phyloP scores from a whole-genome alignment of 169 alveolate genomes.

The Plasmodium vinckei region DNA sequence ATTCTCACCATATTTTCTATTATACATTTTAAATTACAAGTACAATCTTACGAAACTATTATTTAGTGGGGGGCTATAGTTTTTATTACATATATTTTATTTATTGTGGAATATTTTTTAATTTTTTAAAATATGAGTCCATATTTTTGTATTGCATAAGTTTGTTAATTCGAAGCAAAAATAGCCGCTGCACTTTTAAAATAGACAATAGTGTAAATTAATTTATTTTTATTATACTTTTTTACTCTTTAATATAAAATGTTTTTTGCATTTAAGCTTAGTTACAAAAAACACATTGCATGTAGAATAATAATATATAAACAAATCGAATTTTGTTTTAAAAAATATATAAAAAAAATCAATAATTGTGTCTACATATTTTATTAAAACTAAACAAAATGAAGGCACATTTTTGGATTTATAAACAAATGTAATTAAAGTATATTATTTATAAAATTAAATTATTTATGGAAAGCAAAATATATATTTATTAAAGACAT shows the following conservation, averaged over 20 bases:
- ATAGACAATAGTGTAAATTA: no score
- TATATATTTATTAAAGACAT: not conserved
- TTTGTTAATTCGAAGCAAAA: no score
- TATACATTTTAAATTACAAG: slow-evolving; percentile 48
- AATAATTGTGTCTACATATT: no score
- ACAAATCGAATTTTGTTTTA: not conserved
- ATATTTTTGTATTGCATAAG: no score
- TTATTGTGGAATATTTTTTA: no score
- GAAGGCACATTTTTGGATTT: not conserved
- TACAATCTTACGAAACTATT: slow-evolving; percentile 57
- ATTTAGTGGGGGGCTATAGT: slow-evolving; percentile 9
- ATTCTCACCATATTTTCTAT: slow-evolving; percentile 48
- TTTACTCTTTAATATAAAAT: not conserved
- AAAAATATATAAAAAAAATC: no score
- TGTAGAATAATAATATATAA: not conserved
- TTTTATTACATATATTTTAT: not conserved
- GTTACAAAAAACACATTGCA: slow-evolving; percentile 7
- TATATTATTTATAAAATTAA: slow-evolving; percentile 6
- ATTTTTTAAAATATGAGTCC: no score
- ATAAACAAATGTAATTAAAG: slow-evolving; percentile 7
- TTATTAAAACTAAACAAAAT: no score
- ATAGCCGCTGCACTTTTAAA: no score
- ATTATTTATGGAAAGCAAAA: not conserved
- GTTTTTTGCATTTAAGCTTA: not conserved
- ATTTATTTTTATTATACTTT: not conserved